Evolutionary conservation across 2,329 filamentous ascomycete species (phyloP), one percentile per base, ranked within the genome.

Genomic region (Apiospora sp.): DNA sequence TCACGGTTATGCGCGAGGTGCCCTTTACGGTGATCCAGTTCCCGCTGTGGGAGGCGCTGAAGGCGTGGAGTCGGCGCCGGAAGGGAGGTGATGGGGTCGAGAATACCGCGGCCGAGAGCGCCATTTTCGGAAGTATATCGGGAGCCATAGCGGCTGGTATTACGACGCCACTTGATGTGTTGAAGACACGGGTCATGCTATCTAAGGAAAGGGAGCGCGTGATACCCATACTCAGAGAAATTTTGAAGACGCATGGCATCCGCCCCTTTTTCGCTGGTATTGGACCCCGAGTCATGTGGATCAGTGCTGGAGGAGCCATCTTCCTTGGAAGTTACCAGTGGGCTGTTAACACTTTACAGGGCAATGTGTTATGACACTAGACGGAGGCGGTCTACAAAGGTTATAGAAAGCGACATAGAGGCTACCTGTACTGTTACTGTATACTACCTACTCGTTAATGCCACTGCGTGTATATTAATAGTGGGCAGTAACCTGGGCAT

Each of bases 11-110:
- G 85, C 91, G 96, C 73, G 96, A 99, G 86, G 95, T 99, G 74
- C 96, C 96, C 4, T 99, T 99, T 80, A 98, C 97, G 3, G 92
- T 98, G 13, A 93, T 99, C 75, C 96, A 99, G 83, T 99, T 99
- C 81, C 96, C 96, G 67, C 88, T 99, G 75, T 99, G 96, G 96
- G 96, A 99, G 84, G 91, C 89, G 5, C 89, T 98, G 88, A 98
- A 98, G 87, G 86, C 87, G 58, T 94, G 90, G 88, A 87, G 91
- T 7, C 83, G 87, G 61, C 78, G 84, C 54, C 82, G 86, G 68
- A 80, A 84, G 67, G 80, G 84, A 58, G 79, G 79, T 46, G 75
- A 75, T 24, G 71, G 73, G 0, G 41, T 71, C 75, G 84, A 87
- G 79, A 86, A 96, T 1, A 88, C 91, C 22, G 95, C 93, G 0